Conservation (phyloP, 495 filamentous ascomycete genomes). For the Staphylotrichum tortipilum region DNA sequence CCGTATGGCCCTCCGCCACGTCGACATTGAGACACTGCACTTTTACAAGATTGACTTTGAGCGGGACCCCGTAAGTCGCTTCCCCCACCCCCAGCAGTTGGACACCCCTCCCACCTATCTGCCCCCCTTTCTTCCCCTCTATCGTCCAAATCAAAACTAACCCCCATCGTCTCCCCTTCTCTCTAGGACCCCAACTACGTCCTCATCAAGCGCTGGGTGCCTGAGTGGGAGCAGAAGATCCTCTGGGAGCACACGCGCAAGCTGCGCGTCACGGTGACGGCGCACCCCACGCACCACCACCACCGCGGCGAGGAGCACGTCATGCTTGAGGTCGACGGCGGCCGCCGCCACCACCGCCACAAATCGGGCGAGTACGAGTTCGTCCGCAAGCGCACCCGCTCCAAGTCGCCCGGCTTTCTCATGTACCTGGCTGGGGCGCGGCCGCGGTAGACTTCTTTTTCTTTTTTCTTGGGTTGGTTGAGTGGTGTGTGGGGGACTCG, state of each 20-base stretch:
- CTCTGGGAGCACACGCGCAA: constrained; percentile 64
- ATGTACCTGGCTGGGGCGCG: constrained; percentile 40
- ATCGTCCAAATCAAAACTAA: constrained; percentile 14
- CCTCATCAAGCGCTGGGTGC: constrained; percentile 68
- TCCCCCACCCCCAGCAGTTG: not conserved
- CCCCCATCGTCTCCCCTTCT: too few species aligned
- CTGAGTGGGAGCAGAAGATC: constrained; percentile 60
- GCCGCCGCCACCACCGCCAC: constrained; percentile 40
- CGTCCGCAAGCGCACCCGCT: constrained; percentile 44
- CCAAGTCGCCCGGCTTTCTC: constrained; percentile 39
- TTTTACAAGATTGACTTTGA: constrained; percentile 45
- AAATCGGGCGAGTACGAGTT: constrained; percentile 41
- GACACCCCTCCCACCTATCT: not conserved
- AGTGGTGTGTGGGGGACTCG: too few species aligned
- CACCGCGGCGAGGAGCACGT: constrained; percentile 14
- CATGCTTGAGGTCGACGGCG: constrained; percentile 30
- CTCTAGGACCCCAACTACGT: constrained; percentile 62
- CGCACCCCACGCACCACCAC: too few species aligned
- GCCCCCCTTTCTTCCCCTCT: not conserved
- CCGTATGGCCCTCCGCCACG: constrained; percentile 46
- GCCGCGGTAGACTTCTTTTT: constrained; percentile 24
- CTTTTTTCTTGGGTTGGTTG: too few species aligned
- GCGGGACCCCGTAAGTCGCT: constrained; percentile 38
- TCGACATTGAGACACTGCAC: constrained; percentile 48
- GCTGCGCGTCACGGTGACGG: constrained; percentile 34